Base-by-base conservation (phyloP, 106 monocot species). In the Apostasia shenzhenica region DNA sequence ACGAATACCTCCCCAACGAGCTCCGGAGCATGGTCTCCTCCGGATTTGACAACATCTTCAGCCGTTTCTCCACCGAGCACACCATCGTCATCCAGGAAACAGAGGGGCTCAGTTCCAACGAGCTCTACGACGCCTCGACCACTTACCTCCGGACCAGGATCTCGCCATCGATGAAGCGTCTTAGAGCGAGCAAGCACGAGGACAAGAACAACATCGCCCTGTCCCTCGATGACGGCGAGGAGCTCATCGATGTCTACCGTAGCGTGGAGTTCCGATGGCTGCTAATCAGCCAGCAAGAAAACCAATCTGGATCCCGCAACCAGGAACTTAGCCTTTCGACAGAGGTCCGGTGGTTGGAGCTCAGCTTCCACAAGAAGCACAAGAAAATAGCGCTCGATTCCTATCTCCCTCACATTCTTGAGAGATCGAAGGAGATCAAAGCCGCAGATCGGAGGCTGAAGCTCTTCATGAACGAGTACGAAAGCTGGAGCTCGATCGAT, bases 351-450 rank as follows among this genome's bases (percentile, higher is more conserved):
- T 56, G 47, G 49, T 68, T 13, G 38, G 68, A 81, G 81, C 81
- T 85, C 43, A 66, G 14, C 45, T 85, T 81, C 55, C 67, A 78
- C 48, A 62, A 63, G 43, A 76, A 72, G 58, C 57, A 85, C 72
- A 77, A 81, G 66, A 55, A 75, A 12, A 45, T 40, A 1, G 74
- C 62, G 1, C 12, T 81, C 2, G 13, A 38, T 5, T 8, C 38
- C 1, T 85, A 85, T 68, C 26, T 85, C 5, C 77, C 74, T 0
- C 57, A 72, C 56, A 53, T 85, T 3, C 42, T 74, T n/a, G 75
- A 72, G 0, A 12, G 37, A 47, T 50, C 73, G 6, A 62, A 72
- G 71, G 68, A 54, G 1, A 75, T 75, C 46, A 59, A 68, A 26
- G 70, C 50, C 1, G 55, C 37, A 5, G 67, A 67, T 45, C 62